Evolutionary conservation across 164 flowering plant genomes (phyloP), one percentile per base, ranked within the genome.

Genomic region (Macadamia tetraphylla): DNA sequence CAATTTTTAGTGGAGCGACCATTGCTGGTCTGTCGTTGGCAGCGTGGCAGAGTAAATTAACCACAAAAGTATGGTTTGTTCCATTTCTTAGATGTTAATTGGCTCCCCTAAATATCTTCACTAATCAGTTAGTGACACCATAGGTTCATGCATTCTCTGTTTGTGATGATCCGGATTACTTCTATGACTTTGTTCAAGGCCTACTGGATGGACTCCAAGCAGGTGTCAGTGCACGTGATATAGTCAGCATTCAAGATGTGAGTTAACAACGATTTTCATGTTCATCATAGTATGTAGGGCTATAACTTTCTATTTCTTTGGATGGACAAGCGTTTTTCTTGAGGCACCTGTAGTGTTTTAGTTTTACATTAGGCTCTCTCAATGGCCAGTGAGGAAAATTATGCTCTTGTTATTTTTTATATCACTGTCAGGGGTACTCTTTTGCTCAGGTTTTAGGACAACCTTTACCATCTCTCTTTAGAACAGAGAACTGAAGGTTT

Each of bases 111-210:
- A 23, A 23, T 23, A 23, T 35, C 46, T 59, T 32, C 9, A 43
- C 30, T 65, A 43, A 60, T 35, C 9, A 51, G 29, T 29, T 66
- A 29, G 63, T 70, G 44, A 9, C 29, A 52, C 18, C 78, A 13
- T 78, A 94, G 99, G 89, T 94, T 60, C 93, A 83, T 82, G 95
- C 97, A 56, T 92, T 79, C 65, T 77, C 88, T 75, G 99, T 94
- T 69, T 89, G 99, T 78, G 97, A 94, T 69, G 82, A 84, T 68
- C 99, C 99, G 1, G 87, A 85, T 68, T 92, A 92, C 86, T 94
- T 94, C 74, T 86, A 88, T 71, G 81, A 89, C 46, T 87, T 71
- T 74, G 77, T 73, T 70, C 97, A 92, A 88, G 87, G 80, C 77
- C 83, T 92, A 58, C 81, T 89, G 70, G 97, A 94, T 83, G 97